phyloP scores from a whole-genome alignment of 805 yeast species.

The Yamadazyma sp. region DNA sequence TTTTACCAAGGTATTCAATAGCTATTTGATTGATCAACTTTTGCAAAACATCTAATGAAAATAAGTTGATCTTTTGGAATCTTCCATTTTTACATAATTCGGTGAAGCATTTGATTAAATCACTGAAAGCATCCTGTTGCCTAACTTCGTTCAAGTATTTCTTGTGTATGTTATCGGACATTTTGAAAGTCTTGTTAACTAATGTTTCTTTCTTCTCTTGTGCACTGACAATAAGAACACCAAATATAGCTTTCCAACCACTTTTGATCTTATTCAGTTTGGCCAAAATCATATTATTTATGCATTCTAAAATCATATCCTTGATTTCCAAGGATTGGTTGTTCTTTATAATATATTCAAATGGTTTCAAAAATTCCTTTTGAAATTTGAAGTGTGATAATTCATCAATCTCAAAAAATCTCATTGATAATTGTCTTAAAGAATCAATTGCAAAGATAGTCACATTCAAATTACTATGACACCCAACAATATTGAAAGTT shows the following conservation, averaged over 20 bases:
- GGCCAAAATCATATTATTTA: slow-evolving; percentile 77
- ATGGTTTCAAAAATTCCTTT: slow-evolving; percentile 88
- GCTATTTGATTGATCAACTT: slow-evolving; percentile 60
- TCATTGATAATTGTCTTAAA: slow-evolving; percentile 83
- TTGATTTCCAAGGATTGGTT: slow-evolving; percentile 69
- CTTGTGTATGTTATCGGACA: slow-evolving; percentile 59
- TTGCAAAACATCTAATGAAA: slow-evolving; percentile 72
- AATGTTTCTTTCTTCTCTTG: slow-evolving; percentile 52
- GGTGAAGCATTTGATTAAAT: slow-evolving; percentile 71
- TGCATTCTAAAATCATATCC: slow-evolving; percentile 87
- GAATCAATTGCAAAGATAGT: slow-evolving; percentile 93
- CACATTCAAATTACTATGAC: slow-evolving; percentile 71
- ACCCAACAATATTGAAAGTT: slow-evolving; percentile 81
- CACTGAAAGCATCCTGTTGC: slow-evolving; percentile 64
- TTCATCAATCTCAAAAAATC: slow-evolving; percentile 92
- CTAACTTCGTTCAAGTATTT: slow-evolving; percentile 62
- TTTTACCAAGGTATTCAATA: slow-evolving; percentile 26
- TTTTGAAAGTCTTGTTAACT: slow-evolving; percentile 61
- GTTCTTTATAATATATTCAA: slow-evolving; percentile 70
- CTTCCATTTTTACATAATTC: slow-evolving; percentile 80
- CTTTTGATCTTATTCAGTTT: slow-evolving; percentile 75
- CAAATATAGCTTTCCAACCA: slow-evolving; percentile 92
- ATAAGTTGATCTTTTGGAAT: slow-evolving; percentile 77
- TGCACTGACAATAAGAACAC: slow-evolving; percentile 74
- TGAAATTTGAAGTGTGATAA: slow-evolving; percentile 94